Percentiles rank a stretch among this genome's conserved stretches.
phyloP scores from a whole-genome alignment of 768 basidiomycete species.

The Cyclocybe cylindracea region DNA sequence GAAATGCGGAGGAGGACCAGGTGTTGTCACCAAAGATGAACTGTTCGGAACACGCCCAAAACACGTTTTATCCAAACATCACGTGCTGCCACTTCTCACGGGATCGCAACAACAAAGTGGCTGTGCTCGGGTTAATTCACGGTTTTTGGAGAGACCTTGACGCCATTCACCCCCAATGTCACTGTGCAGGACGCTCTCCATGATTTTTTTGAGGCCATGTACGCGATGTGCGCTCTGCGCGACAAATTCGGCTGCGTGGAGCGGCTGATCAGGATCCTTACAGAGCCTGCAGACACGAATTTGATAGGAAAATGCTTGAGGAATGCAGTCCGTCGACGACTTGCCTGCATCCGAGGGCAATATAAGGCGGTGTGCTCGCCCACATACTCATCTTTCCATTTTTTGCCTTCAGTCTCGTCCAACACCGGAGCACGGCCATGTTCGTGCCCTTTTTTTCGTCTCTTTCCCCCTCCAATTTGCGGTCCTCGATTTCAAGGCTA shows the following conservation, averaged over 20 bases:
- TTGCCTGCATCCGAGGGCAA: no score
- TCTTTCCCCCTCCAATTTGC: conserved; percentile 1
- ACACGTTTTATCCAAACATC: conserved; percentile 24
- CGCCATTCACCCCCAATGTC: neutral
- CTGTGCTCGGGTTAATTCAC: neutral
- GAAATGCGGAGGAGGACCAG: conserved; percentile 13
- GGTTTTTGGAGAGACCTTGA: no score
- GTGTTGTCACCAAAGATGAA: conserved; percentile 16
- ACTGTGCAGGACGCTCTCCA: neutral
- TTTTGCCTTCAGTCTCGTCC: neutral
- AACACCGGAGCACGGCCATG: neutral
- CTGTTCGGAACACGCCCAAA: conserved; percentile 22
- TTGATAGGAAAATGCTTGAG: no score
- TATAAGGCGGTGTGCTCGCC: neutral
- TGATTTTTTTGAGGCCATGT: no score
- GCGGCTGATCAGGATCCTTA: no score
- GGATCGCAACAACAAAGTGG: conserved; percentile 3
- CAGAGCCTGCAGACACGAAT: no score
- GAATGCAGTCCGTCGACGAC: no score
- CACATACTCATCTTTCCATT: neutral
- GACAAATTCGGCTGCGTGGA: no score
- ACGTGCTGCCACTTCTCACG: conserved; percentile 23
- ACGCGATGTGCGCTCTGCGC: no score
- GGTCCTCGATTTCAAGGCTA: no score
- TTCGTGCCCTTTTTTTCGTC: conserved; percentile 19